These are phyloP conservation scores for Oryza punctata DNA, from an alignment of 176 grass and related monocot species.

Conservation along the genomic window DNA sequence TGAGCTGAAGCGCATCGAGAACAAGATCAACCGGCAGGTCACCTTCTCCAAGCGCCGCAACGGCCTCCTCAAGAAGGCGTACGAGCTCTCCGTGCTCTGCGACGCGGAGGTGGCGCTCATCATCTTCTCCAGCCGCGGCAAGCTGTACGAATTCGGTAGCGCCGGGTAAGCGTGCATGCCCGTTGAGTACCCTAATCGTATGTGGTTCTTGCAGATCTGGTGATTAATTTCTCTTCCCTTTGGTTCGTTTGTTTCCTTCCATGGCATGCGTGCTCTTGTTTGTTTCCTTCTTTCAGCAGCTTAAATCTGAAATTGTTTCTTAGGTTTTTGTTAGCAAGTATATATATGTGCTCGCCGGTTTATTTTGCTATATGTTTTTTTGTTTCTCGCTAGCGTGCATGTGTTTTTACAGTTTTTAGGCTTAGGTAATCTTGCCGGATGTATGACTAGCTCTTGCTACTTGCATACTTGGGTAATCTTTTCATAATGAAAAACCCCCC, in stretches of 20 bases:
- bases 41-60: slow-evolving; percentile 78
- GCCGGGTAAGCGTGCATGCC: slow-evolving; percentile 42
- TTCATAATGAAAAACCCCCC: neutral
- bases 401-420: neutral
- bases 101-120: slow-evolving; percentile 78
- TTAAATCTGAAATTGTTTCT: slow-evolving; percentile 15
- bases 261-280: neutral
- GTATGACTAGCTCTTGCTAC: neutral
- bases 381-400: neutral
- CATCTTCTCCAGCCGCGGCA: slow-evolving; percentile 70
- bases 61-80: slow-evolving; percentile 79
- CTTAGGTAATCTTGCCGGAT: neutral
- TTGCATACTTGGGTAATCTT: slow-evolving; percentile 12
- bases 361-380: neutral
- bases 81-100: slow-evolving; percentile 71
- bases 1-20: slow-evolving; percentile 79
- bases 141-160: slow-evolving; percentile 68
- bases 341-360: neutral
- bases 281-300: neutral
- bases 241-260: neutral
- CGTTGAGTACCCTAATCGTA: neutral
- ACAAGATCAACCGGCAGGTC: slow-evolving; percentile 74
- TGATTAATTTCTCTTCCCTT: neutral
- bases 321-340: slow-evolving; percentile 6
- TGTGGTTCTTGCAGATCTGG: slow-evolving; percentile 11